Base-by-base conservation (phyloP, 257 asterid genomes). In the Ballota nigra region DNA sequence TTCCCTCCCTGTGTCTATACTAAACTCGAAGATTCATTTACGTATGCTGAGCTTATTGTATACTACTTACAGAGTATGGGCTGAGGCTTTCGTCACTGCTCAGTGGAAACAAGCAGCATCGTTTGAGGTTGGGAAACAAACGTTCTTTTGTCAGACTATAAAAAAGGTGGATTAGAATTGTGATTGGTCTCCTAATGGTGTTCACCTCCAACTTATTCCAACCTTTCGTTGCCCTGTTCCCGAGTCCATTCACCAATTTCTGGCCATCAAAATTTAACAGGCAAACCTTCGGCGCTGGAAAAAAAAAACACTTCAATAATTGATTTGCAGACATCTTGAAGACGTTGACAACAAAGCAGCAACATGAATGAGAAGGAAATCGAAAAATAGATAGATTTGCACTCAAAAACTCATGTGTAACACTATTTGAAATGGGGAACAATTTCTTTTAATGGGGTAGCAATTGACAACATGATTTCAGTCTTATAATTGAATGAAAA, bases 211-310 rank as follows among this genome's bases (percentile, higher is more conserved):
- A 59, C 49, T 51, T 31, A 65, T 63, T 16, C 65, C 16, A 20
- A 53, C 55, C 24, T 29, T 51, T 63, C 57, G 36, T 62, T 38
- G 56, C 41, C 65, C 65, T 19, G 60, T 58, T 26, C 20, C 34
- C 23, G 47, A 31, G 22, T 57, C 75, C 59, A 52, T 62, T 62
- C 62, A 55, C 68, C 36, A 29, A 56, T 55, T n/a, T 64, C 40
- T 33, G 41, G 41, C 40, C 71, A 15, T 73, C 64, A 55, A 60
- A 66, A 2, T 16, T 83, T 86, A 87, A 81, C 95, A 89, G 56
- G 77, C 84, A 2, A 84, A 64, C 74, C 85, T 81, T 34, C 83
- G 86, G 1, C 79, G 86, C 93, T 88, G 87, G 78, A 80, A 59
- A 31, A 23, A 70, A 53, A 23, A 41, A 40, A 47, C 23, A 51